These are phyloP conservation scores for Leccinum pellstonianum DNA, from an alignment of 768 basidiomycete species.

Conservation along the genomic window DNA sequence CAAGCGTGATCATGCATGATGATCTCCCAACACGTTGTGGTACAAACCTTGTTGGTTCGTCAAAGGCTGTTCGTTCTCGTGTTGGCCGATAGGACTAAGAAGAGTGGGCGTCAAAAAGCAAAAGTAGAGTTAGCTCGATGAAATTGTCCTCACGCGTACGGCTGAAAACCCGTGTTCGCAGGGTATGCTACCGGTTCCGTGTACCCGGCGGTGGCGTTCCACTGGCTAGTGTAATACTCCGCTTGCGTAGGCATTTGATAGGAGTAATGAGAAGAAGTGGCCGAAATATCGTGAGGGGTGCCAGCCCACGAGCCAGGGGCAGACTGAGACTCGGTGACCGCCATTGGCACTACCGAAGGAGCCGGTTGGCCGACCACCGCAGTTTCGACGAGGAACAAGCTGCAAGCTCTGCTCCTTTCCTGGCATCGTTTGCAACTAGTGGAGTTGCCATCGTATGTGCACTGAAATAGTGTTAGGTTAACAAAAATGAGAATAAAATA, in stretches of 20 bases:
- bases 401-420: conserved; percentile 11
- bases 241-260: conserved; percentile 1
- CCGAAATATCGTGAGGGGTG: conserved; percentile 4
- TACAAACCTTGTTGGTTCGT: conserved; percentile 7
- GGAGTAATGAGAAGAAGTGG: neutral
- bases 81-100: conserved; percentile 7
- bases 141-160: conserved; percentile 18
- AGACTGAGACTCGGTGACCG: neutral
- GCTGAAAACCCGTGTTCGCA: conserved; percentile 1
- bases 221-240: neutral
- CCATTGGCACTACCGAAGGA: neutral
- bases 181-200: conserved; percentile 6
- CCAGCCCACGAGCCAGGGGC: conserved; percentile 7
- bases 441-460: conserved; percentile 17
- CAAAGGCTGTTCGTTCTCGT: conserved; percentile 12
- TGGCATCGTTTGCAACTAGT: conserved; percentile 19
- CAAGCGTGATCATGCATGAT: conserved; percentile 7
- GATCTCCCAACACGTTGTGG: conserved; percentile 12
- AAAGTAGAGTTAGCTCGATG: neutral
- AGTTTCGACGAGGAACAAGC: conserved; percentile 15
- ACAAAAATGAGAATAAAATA: neutral
- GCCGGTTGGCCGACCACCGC: conserved; percentile 6
- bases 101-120: conserved; percentile 4
- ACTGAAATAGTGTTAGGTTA: conserved; percentile 15
- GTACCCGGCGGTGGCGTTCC: neutral